Base-by-base conservation (phyloP, 331 rosid genomes). In the Pyracantha coccinea region DNA sequence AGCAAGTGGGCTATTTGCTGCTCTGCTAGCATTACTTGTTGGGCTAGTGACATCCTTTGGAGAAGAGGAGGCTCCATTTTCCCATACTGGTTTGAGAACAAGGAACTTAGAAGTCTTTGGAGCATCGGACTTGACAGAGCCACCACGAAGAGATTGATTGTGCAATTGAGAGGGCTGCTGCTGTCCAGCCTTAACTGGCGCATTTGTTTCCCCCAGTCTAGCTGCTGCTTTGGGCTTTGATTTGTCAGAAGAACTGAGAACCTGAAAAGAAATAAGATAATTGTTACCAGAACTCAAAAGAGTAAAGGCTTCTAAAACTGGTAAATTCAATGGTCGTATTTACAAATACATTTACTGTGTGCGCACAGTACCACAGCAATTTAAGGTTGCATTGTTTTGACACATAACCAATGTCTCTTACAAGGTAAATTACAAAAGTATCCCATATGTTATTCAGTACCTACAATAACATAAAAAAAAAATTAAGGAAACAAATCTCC, bases 31-130 rank as follows among this genome's bases (percentile, higher is more conserved):
- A 78, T 72, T 72, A 80, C 75, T 78, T 74, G 93, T 84, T 52
- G 91, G 99, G 78, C 88, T 85, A 55, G 93, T 75, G 54, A 77
- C 84, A 78, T 94, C 97, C 84, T 92, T 94, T 2, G 82, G 53
- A 24, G 92, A 50, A 62, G 81, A 83, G 19, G 91, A 76, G 57
- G 72, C 82, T 61, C 97, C 99, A 76, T 92, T 90, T 83, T 94
- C 97, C 89, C 97, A 83, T 12, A 83, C 92, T 45, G 91, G 93
- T 78, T 89, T 91, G 13, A 94, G 92, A 79, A 92, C 99, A 77
- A 87, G 92, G 69, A 87, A 92, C 91, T 94, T 94, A 68, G 99
- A 83, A 68, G 92, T 79, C 91, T 91, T 92, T 2, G 92, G 86
- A 78, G 88, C 53, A 75, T 94, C 99, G 2, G 85, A 71, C 80